Base-by-base conservation (phyloP, 2,329 filamentous ascomycete genomes). In the Aspergillus tamarii region DNA sequence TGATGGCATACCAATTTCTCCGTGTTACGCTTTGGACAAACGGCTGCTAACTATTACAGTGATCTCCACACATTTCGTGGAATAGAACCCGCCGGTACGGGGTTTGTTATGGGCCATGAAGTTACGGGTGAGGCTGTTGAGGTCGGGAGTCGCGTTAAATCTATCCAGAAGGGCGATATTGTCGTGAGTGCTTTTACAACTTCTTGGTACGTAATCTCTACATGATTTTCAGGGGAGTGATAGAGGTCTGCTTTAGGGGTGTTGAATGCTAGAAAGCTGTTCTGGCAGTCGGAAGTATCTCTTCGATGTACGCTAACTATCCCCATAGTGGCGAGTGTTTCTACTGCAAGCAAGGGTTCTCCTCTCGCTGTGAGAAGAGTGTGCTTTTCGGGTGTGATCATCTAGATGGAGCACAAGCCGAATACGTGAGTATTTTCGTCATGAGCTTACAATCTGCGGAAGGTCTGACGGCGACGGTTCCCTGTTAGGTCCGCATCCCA, bases 61-160 rank as follows among this genome's bases (percentile, higher is more conserved):
- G 93, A 97, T 74, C 84, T 97, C 43, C 94, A 97, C 78, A 88
- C 92, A 60, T 97, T 89, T 80, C 90, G 93, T 53, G 94, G 94
- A 41, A 89, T 93, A 71, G 88, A 96, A 74, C 84, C 88, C 28
- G 90, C 88, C 8, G 83, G 78, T 0, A 87, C 90, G 0, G 86
- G 83, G 39, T 89, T 88, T 72, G 86, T 89, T 63, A 88, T 87
- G 82, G 82, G 93, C 63, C 94, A 97, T 76, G 94, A 97, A 74
- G 96, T 96, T 74, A 92, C 91, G 2, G 94, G 94, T 6, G 85
- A 84, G 28, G 87, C 96, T 11, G 84, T 89, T 39, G 87, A 91
- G 66, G 81, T 85, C 52, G 93, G 93, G 0, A 80, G 84, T 19
- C 84, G 81, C 2, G 91, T 97, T 53, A 89, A 86, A 70, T 87